Base-by-base conservation (phyloP, 1,139 yeast species). In the Saccharomyces hybrid region DNA sequence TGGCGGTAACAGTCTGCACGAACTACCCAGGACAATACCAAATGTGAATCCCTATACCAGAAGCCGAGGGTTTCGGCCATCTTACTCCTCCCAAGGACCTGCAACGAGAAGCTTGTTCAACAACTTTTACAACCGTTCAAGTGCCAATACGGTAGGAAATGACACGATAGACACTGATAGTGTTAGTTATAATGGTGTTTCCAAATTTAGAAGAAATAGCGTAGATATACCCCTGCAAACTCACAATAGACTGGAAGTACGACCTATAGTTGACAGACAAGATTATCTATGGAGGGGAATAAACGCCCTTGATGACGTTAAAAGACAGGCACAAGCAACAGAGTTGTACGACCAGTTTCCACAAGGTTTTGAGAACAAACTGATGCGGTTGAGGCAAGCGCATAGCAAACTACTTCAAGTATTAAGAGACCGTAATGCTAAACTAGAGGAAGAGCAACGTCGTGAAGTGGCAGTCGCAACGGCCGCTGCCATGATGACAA, bases 211-310 rank as follows among this genome's bases (percentile, higher is more conserved):
- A 16, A 38, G 44, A 38, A 38, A 38, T 16, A 42, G 32, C 19
- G 24, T 38, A 24, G 47, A 44, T 28, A 12, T 14, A 29, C 51
- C 32, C 9, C 41, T 28, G 31, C 47, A 14, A 51, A 41, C 41
- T 47, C 53, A 4, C 4, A 42, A 42, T 5, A 50, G 72, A 54
- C 66, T 80, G 7, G 78, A 80, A 4, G 75, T 80, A 0, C 71
- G 73, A 51, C 84, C 87, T 4, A 73, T 75, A 53, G 80, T 80
- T 9, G 79, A 84, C 50, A 75, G 78, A 58, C 90, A 84, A 73
- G 96, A 89, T 68, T 78, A 81, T 63, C 73, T 88, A 53, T 88
- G 96, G 93, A 83, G 90, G 2, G 93, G 88, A 64, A 82, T 88
- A 46, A 95, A 86, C 62, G 85, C 86, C 1, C 75, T 90, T 57